Percentiles rank a stretch among this genome's conserved stretches.
Evolutionary conservation across 1,284 basidiomycete genomes (phyloP).

Genomic region (Cryptococcus depauperatus): DNA sequence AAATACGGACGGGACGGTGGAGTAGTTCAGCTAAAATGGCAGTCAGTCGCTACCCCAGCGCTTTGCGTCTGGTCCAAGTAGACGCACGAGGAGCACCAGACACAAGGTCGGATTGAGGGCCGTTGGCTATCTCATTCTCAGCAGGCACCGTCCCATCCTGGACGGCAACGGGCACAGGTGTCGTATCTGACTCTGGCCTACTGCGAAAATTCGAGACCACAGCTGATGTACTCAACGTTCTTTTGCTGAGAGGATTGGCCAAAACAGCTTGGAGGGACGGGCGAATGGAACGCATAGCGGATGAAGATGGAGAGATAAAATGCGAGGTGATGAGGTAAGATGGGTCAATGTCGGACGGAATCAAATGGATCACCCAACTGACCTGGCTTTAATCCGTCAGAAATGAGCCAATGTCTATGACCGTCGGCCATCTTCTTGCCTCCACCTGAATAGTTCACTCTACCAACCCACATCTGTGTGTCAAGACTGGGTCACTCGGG

Average conservation of each 20-base stretch:
- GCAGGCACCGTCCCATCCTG: slow-evolving; percentile 8
- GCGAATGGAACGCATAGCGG: slow-evolving; percentile 11
- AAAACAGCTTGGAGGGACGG: slow-evolving; percentile 2
- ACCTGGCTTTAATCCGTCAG: no score
- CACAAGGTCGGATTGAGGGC: slow-evolving; percentile 36
- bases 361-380: no score
- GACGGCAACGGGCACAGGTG: slow-evolving; percentile 6
- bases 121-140: slow-evolving; percentile 5
- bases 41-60: no score
- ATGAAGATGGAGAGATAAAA: no score
- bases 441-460: no score
- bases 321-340: no score
- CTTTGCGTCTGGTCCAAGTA: background rate
- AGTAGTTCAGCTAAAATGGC: slow-evolving; percentile 82
- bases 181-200: slow-evolving; percentile 1
- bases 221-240: slow-evolving; percentile 7
- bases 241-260: background rate
- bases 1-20: slow-evolving; percentile 84
- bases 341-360: no score
- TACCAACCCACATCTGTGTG: no score
- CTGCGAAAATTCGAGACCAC: slow-evolving; percentile 3
- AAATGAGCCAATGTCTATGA: no score
- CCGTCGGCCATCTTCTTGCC: no score
- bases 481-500: no score
- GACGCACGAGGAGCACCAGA: slow-evolving; percentile 43